Evolutionary conservation across 2,329 filamentous ascomycete species (phyloP).

Genomic region (Sporothrix pseudoabietina): DNA sequence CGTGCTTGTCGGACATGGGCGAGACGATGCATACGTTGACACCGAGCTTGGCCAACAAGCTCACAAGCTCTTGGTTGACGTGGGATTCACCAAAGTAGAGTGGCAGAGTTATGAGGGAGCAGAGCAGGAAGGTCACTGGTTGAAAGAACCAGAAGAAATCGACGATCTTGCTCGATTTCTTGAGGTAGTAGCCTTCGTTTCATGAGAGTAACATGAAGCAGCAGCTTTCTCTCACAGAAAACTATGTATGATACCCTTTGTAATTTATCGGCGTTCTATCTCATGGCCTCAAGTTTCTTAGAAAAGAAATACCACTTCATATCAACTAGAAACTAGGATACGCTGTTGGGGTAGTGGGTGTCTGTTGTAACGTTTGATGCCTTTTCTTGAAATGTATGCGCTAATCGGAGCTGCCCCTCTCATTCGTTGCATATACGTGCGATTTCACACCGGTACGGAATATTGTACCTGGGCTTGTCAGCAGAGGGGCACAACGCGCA

Average conservation of each 20-base stretch:
- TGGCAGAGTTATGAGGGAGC: constrained; percentile 30
- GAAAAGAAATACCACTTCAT: background rate
- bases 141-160: constrained; percentile 31
- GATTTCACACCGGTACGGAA: background rate
- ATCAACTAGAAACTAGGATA: background rate
- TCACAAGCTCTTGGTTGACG: background rate
- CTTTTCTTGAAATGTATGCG: background rate
- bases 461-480: background rate
- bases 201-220: too few relatives aligned
- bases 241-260: background rate
- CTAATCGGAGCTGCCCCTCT: constrained; percentile 18
- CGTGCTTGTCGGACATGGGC: constrained; percentile 30
- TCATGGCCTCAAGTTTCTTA: too few relatives aligned
- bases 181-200: background rate
- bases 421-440: constrained; percentile 3
- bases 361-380: background rate
- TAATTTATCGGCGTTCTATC: background rate
- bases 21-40: constrained; percentile 31
- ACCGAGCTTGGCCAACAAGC: constrained; percentile 24
- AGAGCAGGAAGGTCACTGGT: constrained; percentile 31
- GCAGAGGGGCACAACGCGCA: constrained; percentile 9
- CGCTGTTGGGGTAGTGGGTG: background rate
- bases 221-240: background rate
- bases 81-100: constrained; percentile 20
- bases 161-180: constrained; percentile 26